These are phyloP conservation scores for Sporothrix variecibatus DNA, from an alignment of 2,329 filamentous ascomycete species.

Conservation along the genomic window DNA sequence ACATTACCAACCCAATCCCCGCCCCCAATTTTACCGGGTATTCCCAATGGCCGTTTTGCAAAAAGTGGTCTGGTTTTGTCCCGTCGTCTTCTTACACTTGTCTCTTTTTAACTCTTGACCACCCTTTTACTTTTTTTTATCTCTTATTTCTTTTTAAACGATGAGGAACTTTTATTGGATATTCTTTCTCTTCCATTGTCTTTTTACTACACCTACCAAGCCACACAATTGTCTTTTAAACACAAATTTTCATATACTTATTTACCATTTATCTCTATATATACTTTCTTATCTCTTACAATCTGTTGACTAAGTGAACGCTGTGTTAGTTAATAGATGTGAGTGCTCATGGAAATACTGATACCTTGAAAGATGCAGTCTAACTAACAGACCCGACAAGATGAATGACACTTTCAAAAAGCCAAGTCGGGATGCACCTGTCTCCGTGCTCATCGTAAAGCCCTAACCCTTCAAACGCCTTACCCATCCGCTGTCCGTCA, in stretches of 20 bases:
- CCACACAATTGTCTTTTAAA: neutral
- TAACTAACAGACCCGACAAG: neutral
- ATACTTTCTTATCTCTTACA: neutral
- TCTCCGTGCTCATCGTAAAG: neutral
- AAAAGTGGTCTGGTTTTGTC: neutral
- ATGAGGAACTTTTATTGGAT: conserved; percentile 1
- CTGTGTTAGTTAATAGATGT: neutral
- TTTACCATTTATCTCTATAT: neutral
- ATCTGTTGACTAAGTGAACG: neutral
- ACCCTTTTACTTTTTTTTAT: neutral
- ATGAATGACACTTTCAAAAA: neutral
- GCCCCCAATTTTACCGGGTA: neutral
- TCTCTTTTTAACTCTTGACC: neutral
- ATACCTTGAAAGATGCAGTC: neutral
- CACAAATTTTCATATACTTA: neutral
- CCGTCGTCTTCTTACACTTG: neutral
- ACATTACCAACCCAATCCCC: neutral
- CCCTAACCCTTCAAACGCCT: neutral
- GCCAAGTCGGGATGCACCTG: neutral
- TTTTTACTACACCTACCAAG: neutral
- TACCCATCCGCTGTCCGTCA: too few species aligned
- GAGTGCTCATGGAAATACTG: neutral
- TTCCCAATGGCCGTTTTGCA: neutral
- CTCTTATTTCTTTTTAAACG: neutral
- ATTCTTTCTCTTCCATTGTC: conserved; percentile 9